These are phyloP conservation scores for Euphorbia schlechtendalii DNA, from an alignment of 441 rosid genomes.

Conservation along the genomic window DNA sequence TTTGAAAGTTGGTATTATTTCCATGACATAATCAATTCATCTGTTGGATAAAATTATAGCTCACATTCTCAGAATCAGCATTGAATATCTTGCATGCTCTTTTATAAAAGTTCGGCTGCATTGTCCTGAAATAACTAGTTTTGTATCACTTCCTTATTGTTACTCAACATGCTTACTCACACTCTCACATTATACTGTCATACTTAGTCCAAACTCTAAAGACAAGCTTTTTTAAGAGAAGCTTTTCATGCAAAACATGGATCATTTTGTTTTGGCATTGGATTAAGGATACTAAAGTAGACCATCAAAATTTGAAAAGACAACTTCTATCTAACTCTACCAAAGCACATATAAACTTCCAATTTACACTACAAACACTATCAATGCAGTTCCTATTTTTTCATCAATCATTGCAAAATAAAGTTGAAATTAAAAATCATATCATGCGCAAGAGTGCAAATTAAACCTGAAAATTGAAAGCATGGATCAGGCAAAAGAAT, in stretches of 20 bases:
- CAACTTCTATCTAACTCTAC: too few relatives aligned
- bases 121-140: constrained; percentile 46
- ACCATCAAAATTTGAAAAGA: too few relatives aligned
- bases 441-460: constrained; percentile 2
- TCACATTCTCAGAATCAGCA: constrained; percentile 41
- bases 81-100: constrained; percentile 61
- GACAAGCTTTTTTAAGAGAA: too few relatives aligned
- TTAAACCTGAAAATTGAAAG: constrained; percentile 18
- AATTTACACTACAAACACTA: neutral
- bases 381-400: neutral
- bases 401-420: neutral
- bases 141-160: neutral
- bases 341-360: neutral
- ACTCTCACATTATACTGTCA: too few relatives aligned
- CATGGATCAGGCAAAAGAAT: constrained; percentile 16
- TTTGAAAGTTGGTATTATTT: constrained; percentile 8
- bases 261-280: too few relatives aligned
- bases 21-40: constrained; percentile 4
- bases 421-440: neutral
- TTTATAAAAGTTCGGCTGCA: constrained; percentile 39
- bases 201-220: too few relatives aligned
- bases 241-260: too few relatives aligned
- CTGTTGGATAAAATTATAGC: constrained; percentile 15
- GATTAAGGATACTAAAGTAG: too few relatives aligned
- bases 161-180: neutral